These are phyloP conservation scores for Plectosphaerella cucumerina DNA, from an alignment of 2,329 filamentous ascomycete genomes.

Conservation along the genomic window DNA sequence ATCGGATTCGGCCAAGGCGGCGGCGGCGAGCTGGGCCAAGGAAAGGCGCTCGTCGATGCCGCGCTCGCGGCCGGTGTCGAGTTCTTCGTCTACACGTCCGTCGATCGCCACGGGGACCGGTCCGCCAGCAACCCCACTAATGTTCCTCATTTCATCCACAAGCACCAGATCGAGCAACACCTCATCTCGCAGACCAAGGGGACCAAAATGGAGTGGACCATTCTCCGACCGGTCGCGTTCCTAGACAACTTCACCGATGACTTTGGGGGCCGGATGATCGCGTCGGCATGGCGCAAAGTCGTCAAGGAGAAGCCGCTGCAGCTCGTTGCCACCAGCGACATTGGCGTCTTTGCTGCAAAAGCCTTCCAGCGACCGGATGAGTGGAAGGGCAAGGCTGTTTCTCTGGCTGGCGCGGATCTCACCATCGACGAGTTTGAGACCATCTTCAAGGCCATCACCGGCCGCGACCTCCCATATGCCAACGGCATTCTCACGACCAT, in stretches of 20 bases:
- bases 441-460: constrained; percentile 26
- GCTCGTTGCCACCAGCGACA: constrained; percentile 29
- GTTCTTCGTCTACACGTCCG: constrained; percentile 57
- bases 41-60: constrained; percentile 52
- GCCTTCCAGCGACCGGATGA: constrained; percentile 25
- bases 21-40: constrained; percentile 44
- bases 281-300: constrained; percentile 23
- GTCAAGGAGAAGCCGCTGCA: constrained; percentile 27
- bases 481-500: constrained; percentile 21
- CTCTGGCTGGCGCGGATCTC: constrained; percentile 36
- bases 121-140: constrained; percentile 45
- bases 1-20: constrained; percentile 23
- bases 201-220: constrained; percentile 27
- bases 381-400: constrained; percentile 26
- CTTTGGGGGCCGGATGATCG: constrained; percentile 26
- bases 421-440: constrained; percentile 23
- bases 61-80: constrained; percentile 48
- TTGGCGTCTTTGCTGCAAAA: constrained; percentile 32
- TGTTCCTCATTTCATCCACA: constrained; percentile 57
- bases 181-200: constrained; percentile 38
- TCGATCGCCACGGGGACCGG: constrained; percentile 54
- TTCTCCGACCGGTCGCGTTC: constrained; percentile 34
- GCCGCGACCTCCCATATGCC: constrained; percentile 21
- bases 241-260: constrained; percentile 31
- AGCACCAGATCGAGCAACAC: constrained; percentile 57